phyloP scores from a whole-genome alignment of 306 rosid species.

The Quercus dentata region DNA sequence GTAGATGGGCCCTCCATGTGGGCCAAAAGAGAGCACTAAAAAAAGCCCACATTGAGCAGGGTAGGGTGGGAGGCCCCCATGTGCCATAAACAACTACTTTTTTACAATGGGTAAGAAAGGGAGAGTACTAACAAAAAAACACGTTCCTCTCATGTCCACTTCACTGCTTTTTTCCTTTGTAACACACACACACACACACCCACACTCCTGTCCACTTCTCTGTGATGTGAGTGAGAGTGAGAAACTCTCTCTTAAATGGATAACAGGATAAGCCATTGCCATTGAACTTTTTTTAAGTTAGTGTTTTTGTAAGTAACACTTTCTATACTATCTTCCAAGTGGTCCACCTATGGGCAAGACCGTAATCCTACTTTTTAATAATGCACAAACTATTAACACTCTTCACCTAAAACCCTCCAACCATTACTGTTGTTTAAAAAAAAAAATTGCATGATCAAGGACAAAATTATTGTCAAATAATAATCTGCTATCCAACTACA shows the following conservation, averaged over 20 bases:
- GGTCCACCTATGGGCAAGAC: slow-evolving; percentile 44
- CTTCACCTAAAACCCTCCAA: neutral
- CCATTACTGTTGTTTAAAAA: too few species aligned
- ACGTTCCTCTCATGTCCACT: slow-evolving; percentile 46
- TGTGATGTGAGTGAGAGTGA: slow-evolving; percentile 29
- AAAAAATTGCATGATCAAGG: too few species aligned
- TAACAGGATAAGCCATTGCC: slow-evolving; percentile 61
- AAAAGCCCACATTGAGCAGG: slow-evolving; percentile 50
- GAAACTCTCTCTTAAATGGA: slow-evolving; percentile 23
- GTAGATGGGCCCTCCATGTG: slow-evolving; percentile 44
- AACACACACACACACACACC: neutral
- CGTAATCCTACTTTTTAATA: neutral
- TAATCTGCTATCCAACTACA: too few species aligned
- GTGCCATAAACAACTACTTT: slow-evolving; percentile 44
- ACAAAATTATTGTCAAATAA: too few species aligned
- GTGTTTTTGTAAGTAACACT: slow-evolving; percentile 26
- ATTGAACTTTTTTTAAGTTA: slow-evolving; percentile 21
- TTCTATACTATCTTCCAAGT: slow-evolving; percentile 32
- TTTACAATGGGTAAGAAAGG: slow-evolving; percentile 35
- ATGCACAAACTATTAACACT: neutral
- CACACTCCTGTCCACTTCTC: slow-evolving; percentile 42
- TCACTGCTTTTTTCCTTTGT: slow-evolving; percentile 22
- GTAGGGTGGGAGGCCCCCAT: slow-evolving; percentile 55
- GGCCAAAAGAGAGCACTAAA: slow-evolving; percentile 50
- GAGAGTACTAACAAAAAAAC: slow-evolving; percentile 24